Evolutionary conservation across 148 eudicot genomes (phyloP).

Genomic region (Nepenthes mirabilis): DNA sequence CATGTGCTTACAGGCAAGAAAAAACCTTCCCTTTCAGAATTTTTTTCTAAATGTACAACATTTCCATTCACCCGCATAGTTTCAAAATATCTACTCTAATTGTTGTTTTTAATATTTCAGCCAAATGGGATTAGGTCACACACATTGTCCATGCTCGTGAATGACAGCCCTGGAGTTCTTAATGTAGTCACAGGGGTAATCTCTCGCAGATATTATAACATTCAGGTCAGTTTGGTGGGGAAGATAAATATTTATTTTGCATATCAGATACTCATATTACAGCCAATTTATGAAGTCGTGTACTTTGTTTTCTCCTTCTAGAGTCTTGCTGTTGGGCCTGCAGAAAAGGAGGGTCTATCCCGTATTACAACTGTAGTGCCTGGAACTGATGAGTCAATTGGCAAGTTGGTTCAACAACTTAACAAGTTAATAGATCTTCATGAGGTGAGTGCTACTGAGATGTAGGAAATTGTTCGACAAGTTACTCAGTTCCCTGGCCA

Average conservation of each 20-base stretch:
- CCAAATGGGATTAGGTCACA: slow-evolving; percentile 72
- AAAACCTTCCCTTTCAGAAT: no score
- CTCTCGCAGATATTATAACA: slow-evolving; percentile 78
- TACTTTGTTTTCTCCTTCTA: slow-evolving; percentile 12
- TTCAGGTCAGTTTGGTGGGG: slow-evolving; percentile 40
- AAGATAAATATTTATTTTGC: no score
- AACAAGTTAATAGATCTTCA: slow-evolving; percentile 69
- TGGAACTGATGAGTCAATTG: slow-evolving; percentile 77
- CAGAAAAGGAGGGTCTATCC: slow-evolving; percentile 71
- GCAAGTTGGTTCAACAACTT: slow-evolving; percentile 70
- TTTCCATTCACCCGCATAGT: no score
- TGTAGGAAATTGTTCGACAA: no score
- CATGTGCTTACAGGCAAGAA: neutral
- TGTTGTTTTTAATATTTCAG: slow-evolving; percentile 22
- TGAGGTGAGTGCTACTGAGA: slow-evolving; percentile 37
- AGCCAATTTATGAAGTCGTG: no score
- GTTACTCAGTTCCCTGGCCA: no score
- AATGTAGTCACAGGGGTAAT: slow-evolving; percentile 68
- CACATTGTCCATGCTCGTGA: slow-evolving; percentile 75
- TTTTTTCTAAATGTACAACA: no score
- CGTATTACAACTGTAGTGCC: slow-evolving; percentile 88
- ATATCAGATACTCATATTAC: no score
- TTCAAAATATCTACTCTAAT: no score
- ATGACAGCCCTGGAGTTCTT: slow-evolving; percentile 72
- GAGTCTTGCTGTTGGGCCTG: slow-evolving; percentile 91